Base-by-base conservation (phyloP, 2,329 filamentous ascomycete genomes). In the Xylariaceae sp. region DNA sequence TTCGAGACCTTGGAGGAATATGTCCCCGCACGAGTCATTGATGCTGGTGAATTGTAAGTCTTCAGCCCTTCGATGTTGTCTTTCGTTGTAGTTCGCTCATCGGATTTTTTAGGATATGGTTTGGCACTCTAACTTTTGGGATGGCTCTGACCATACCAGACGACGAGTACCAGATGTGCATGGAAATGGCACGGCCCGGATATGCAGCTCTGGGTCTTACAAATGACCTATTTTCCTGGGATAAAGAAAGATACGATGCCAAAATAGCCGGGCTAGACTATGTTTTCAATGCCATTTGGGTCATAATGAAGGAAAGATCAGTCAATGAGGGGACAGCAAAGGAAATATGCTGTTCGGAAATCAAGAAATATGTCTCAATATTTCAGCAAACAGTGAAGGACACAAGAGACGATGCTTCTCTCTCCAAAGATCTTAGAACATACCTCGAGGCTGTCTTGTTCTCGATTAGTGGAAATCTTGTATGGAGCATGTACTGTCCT, bases 191-290 rank as follows among this genome's bases (percentile, higher is more conserved):
- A 30, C 41, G 54, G 32, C 64, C 70, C 5, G 71, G 60, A 1
- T 72, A 61, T 11, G 57, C 60, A 8, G 66, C 66, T n/a, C 40
- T 69, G 11, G 63, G 64, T 4, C 64, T 76, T 7, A 66, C 63
- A 7, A 76, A 76, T 44, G 73, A 76, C 56, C 60, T 77, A 8
- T 74, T 66, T 47, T 76, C 73, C 0, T 75, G 64, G 62, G 58
- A 68, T 15, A 73, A 73, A 41, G 70, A 75, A 48, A 55, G 49
- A 13, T 54, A 69, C 13, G 72, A 64, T 3, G 70, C 72, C 7
- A 36, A 53, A 30, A 6, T 18, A 9, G 46, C 40, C 3, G 66
- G 64, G 3, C 55, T 64, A 13, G 44, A 57, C 30, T 53, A 71
- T 48, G 71, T 75, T 2, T 61, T 70, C 44, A 77, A 77, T 45